Percentiles rank a stretch among this genome's conserved stretches.
Evolutionary conservation across 257 asterid genomes (phyloP).

Genomic region (Lavandula angustifolia): DNA sequence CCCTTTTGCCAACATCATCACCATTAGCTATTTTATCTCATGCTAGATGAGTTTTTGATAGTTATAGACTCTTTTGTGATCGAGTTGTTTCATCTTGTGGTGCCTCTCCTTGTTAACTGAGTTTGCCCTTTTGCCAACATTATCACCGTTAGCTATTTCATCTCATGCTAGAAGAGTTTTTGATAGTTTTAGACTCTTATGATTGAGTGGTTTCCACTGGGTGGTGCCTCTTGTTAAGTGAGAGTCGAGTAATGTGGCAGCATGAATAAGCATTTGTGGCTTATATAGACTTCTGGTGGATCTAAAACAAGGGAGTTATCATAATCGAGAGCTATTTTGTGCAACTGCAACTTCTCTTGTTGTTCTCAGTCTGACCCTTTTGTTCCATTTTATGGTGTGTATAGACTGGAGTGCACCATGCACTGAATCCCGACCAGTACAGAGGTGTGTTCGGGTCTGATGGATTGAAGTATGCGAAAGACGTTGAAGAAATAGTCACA

Average conservation of each 20-base stretch:
- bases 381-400: conserved; percentile 13
- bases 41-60: not conserved
- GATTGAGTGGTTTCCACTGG: not conserved
- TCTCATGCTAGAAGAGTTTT: not conserved
- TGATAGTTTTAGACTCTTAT: not conserved
- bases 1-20: too few species aligned
- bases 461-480: conserved; percentile 80
- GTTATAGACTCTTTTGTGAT: not conserved
- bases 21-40: not conserved
- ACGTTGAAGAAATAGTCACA: conserved; percentile 81
- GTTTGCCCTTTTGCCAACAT: too few species aligned
- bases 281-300: too few species aligned
- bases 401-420: conserved; percentile 91
- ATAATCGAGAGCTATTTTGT: not conserved
- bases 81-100: not conserved
- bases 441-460: conserved; percentile 86
- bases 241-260: not conserved
- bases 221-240: not conserved
- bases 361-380: not conserved
- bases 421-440: conserved; percentile 87
- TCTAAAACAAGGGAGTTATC: too few species aligned
- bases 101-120: not conserved
- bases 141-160: too few species aligned
- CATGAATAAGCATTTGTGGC: too few species aligned
- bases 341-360: conserved; percentile 5